Percentiles rank a stretch among this genome's conserved stretches.
These are phyloP conservation scores for Plasmodium blacklocki DNA, from an alignment of 169 alveolate genomes.

Conservation along the genomic window DNA sequence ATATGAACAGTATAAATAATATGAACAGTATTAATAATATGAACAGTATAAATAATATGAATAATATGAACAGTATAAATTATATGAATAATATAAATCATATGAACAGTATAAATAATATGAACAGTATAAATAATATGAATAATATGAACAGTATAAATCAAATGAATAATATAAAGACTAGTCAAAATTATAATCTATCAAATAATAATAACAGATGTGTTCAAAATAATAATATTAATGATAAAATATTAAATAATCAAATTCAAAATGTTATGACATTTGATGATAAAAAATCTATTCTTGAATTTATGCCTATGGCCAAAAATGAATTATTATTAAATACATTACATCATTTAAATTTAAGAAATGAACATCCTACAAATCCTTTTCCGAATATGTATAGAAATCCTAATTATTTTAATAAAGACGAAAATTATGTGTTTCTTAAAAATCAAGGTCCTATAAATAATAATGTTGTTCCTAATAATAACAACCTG, in stretches of 20 bases:
- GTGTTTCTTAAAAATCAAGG: not conserved
- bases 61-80: too few relatives aligned
- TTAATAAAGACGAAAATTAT: conserved; percentile 11
- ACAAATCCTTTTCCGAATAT: not conserved
- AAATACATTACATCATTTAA: conserved; percentile 57
- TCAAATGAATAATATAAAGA: not conserved
- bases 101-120: too few relatives aligned
- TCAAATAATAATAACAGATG: conserved; percentile 14
- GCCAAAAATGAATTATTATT: conserved; percentile 60
- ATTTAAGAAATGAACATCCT: conserved; percentile 32
- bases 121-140: too few relatives aligned
- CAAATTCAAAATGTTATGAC: conserved; percentile 2
- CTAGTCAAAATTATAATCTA: conserved; percentile 9
- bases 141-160: too few relatives aligned
- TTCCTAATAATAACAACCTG: too few relatives aligned
- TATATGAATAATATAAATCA: too few relatives aligned
- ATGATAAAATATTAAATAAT: conserved; percentile 4
- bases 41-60: too few relatives aligned
- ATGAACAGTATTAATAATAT: too few relatives aligned
- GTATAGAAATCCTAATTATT: conserved; percentile 21
- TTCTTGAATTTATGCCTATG: conserved; percentile 74
- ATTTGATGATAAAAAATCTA: conserved; percentile 22
- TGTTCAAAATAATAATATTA: conserved; percentile 26
- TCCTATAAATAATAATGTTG: too few relatives aligned
- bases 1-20: too few relatives aligned